Conservation (phyloP, 371 early-diverging fungal genomes). For the Capillidium heterosporum region DNA sequence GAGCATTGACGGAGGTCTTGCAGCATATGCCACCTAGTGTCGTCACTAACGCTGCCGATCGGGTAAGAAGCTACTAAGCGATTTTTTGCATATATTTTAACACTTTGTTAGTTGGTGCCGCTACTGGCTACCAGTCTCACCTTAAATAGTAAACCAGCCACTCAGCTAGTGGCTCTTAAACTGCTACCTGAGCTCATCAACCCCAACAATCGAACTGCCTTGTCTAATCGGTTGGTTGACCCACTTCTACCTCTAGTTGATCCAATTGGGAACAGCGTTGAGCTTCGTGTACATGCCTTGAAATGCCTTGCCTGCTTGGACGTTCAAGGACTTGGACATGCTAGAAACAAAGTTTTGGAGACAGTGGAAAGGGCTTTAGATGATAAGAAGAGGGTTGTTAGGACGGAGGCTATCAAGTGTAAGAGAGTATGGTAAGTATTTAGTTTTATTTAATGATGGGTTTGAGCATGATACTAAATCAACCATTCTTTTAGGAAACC, state of each 20-base stretch:
- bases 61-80: no score
- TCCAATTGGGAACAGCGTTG: neutral
- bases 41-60: no score
- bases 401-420: constrained; percentile 73
- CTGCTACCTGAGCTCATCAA: neutral
- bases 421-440: constrained; percentile 76
- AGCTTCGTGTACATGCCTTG: constrained; percentile 53
- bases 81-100: no score
- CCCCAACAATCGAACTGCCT: neutral
- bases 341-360: constrained; percentile 23
- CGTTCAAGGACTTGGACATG: neutral
- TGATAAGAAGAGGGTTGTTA: constrained; percentile 73
- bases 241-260: neutral
- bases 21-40: no score
- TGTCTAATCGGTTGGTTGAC: neutral
- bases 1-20: no score
- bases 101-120: no score
- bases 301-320: constrained; percentile 27
- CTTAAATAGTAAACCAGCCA: no score
- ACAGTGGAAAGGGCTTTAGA: constrained; percentile 40
- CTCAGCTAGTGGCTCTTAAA: no score
- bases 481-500: no score
- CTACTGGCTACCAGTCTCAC: no score
- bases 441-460: no score
- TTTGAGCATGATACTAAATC: no score